Percentiles rank a stretch among this genome's conserved stretches.
phyloP scores from a whole-genome alignment of 306 rosid genomes.

The Acacia acuminata region DNA sequence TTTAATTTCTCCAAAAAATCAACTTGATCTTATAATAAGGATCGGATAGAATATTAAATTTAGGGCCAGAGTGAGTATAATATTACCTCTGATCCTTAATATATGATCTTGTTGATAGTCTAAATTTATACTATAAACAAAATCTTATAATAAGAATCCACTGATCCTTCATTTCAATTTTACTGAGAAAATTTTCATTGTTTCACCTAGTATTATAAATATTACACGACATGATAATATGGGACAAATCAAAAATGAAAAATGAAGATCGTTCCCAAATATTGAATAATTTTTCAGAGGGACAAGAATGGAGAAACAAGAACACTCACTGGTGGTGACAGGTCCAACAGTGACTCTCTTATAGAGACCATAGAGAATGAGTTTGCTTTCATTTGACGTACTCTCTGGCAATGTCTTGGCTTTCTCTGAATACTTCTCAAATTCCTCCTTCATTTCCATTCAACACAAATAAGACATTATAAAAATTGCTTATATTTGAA shows the following conservation, averaged over 20 bases:
- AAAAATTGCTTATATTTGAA: background rate
- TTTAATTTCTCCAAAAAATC: too few species aligned
- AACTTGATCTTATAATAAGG: too few species aligned
- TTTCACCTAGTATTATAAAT: too few species aligned
- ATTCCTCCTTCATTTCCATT: conserved; percentile 2
- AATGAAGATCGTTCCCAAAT: background rate
- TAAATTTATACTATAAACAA: too few species aligned
- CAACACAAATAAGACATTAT: background rate
- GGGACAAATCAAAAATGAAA: background rate
- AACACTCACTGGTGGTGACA: background rate
- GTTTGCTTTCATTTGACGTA: conserved; percentile 1
- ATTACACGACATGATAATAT: too few species aligned
- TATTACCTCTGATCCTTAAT: too few species aligned
- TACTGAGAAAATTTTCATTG: too few species aligned
- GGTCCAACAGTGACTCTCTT: conserved; percentile 13
- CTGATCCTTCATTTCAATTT: background rate
- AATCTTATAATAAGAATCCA: background rate
- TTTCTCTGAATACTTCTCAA: conserved; percentile 9
- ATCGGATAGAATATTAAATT: too few species aligned
- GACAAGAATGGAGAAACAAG: background rate
- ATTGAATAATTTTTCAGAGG: background rate
- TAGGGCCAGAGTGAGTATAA: too few species aligned
- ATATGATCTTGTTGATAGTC: too few species aligned
- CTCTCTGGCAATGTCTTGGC: conserved; percentile 16
- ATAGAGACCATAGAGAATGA: conserved; percentile 5